Evolutionary conservation across 495 filamentous ascomycete genomes (phyloP).

Genomic region (Daldinia childiae): DNA sequence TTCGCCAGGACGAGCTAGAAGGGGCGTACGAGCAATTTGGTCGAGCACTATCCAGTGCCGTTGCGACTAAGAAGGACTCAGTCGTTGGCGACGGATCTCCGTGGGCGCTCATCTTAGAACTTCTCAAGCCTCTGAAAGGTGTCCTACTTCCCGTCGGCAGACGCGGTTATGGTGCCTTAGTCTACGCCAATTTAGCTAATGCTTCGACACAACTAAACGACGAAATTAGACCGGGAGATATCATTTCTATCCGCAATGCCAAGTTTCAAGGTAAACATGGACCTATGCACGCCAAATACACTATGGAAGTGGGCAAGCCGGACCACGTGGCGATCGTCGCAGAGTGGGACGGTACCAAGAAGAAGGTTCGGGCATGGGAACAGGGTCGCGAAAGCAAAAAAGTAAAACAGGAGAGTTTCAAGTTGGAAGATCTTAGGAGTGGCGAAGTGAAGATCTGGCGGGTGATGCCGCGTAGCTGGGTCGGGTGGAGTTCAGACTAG

Average conservation of each 20-base stretch:
- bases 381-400: slow-evolving; percentile 95
- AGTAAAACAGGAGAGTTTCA: slow-evolving; percentile 91
- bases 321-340: slow-evolving; percentile 97
- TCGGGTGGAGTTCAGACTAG: slow-evolving; percentile 76
- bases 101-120: slow-evolving; percentile 76
- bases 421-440: slow-evolving; percentile 88
- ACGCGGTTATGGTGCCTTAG: slow-evolving; percentile 87
- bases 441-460: slow-evolving; percentile 99
- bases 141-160: slow-evolving; percentile 84
- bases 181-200: slow-evolving; percentile 95
- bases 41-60: slow-evolving; percentile 73
- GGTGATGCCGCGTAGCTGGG: slow-evolving; percentile 90
- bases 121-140: slow-evolving; percentile 75
- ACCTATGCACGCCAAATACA: slow-evolving; percentile 94
- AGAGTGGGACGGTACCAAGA: slow-evolving; percentile 99
- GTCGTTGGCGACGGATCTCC: slow-evolving; percentile 87
- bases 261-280: slow-evolving; percentile 96
- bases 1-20: slow-evolving; percentile 95
- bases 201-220: slow-evolving; percentile 88
- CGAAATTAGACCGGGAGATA: slow-evolving; percentile 93
- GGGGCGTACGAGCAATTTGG: slow-evolving; percentile 81
- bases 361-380: slow-evolving; percentile 95
- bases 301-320: slow-evolving; percentile 84
- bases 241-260: slow-evolving; percentile 92
- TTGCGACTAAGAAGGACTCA: slow-evolving; percentile 73